Evolutionary conservation across 257 asterid genomes (phyloP).

Genomic region (Mitragyna speciosa): DNA sequence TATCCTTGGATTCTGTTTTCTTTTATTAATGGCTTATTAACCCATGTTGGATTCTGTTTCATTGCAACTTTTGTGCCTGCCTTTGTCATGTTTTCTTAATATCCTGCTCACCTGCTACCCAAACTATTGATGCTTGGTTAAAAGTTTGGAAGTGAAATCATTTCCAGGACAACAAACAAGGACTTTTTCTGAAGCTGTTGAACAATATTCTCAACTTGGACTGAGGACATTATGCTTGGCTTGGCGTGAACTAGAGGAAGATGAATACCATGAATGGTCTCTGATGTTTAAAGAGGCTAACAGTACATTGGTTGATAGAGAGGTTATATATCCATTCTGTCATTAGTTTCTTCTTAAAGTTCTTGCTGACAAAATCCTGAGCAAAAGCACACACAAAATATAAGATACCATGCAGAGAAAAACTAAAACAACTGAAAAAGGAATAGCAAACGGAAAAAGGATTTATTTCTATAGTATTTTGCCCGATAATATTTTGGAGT

Average conservation of each 20-base stretch:
- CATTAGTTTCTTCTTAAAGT: neutral
- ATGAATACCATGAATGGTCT: constrained; percentile 92
- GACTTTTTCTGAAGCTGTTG: constrained; percentile 81
- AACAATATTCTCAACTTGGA: constrained; percentile 92
- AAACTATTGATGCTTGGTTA: constrained; percentile 6
- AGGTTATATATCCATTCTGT: constrained; percentile 44
- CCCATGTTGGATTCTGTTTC: neutral
- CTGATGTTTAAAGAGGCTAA: constrained; percentile 90
- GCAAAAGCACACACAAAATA: neutral
- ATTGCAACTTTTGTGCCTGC: neutral
- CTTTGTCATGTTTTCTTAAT: neutral
- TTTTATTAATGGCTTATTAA: neutral
- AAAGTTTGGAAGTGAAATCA: constrained; percentile 30
- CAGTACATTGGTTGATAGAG: constrained; percentile 90
- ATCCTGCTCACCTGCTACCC: neutral
- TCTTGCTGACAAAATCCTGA: constrained; percentile 1
- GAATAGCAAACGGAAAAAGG: neutral
- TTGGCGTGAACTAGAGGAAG: constrained; percentile 81
- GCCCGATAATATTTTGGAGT: neutral
- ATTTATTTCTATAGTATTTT: neutral
- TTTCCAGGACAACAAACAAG: constrained; percentile 80
- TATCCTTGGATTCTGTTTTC: neutral
- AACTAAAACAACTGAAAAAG: neutral
- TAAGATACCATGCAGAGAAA: neutral
- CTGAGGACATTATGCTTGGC: constrained; percentile 95